Evolutionary conservation across 139 green algal species (phyloP), one percentile per base, ranked within the genome.

Genomic region (Spirogloea muscicola): DNA sequence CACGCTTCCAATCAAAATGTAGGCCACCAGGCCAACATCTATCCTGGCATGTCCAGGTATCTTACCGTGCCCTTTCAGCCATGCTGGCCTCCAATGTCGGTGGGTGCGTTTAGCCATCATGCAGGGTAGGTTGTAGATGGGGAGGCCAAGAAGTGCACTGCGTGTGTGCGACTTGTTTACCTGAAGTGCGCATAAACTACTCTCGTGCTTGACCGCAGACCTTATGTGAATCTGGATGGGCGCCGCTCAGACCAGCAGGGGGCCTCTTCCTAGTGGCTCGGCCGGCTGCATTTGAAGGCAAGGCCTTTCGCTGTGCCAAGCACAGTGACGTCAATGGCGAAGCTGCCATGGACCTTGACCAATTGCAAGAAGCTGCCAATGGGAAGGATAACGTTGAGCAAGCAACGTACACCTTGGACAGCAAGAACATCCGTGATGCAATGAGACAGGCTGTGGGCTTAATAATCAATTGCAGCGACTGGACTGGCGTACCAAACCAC

Each of bases 381-480:
- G 16, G 52, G 42, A 16, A 4, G 40, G n/a, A n/a, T n/a, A n/a
- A n/a, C n/a, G n/a, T n/a, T n/a, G n/a, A 64, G 21, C 43, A n/a
- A 5, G 25, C 40, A 16, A 76, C 49, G 25, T 27, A 68, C 7
- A 48, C 29, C 1, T 34, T 76, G 1, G 4, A 72, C 37, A 38
- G 37, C 21, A 51, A 70, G 27, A 77, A 29, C 21, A 57, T 77
- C 2, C 18, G 21, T 5, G 52, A 77, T 34, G 69, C 69, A n/a
- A 13, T 77, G 39, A 69, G 38, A 7, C 16, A 31, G 16, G 34
- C 52, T 3, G 57, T 48, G 2, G 69, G 69, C 3, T 21, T 77
- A 10, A 13, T 67, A 29, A 57, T 77, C 41, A 70, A 77, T 41
- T 41, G 55, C 52, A 77, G 69, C 38, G 16, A n/a, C 18, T 70